Percentiles rank a stretch among this genome's conserved stretches.
Conservation (phyloP, 768 basidiomycete genomes). For the Mycena kentingensis region DNA sequence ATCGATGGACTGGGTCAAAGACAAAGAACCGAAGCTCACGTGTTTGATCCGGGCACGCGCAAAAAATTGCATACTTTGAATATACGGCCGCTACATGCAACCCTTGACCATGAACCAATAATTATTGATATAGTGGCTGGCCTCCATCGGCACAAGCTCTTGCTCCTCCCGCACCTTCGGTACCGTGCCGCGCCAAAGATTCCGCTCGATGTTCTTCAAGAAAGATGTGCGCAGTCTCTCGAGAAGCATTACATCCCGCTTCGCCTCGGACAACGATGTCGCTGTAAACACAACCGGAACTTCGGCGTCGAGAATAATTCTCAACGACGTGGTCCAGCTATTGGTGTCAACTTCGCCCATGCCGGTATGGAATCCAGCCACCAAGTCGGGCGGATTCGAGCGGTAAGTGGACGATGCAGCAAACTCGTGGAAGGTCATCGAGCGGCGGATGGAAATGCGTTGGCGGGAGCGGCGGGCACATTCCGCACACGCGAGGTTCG, state of each 20-base stretch:
- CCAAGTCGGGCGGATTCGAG: not conserved
- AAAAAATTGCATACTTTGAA: no score
- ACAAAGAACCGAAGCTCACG: no score
- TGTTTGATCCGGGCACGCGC: no score
- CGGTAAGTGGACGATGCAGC: not conserved
- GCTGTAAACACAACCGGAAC: not conserved
- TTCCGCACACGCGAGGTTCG: not conserved
- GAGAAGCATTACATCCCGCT: not conserved
- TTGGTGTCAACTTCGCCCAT: not conserved
- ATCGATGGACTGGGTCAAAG: no score
- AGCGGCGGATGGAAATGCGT: not conserved
- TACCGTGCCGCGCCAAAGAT: slow-evolving; percentile 9
- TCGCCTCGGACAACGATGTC: not conserved
- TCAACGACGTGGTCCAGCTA: not conserved
- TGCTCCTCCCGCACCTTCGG: not conserved
- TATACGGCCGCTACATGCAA: no score
- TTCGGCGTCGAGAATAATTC: not conserved
- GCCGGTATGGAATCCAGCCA: not conserved
- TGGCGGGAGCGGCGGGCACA: not conserved
- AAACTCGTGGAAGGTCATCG: not conserved
- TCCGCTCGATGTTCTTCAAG: not conserved
- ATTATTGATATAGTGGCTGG: slow-evolving; percentile 4
- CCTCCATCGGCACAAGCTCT: not conserved
- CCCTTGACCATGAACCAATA: slow-evolving; percentile 6
- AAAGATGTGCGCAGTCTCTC: not conserved